Evolutionary conservation across 441 rosid species (phyloP).

Genomic region (Pelargonium cotyledonis): DNA sequence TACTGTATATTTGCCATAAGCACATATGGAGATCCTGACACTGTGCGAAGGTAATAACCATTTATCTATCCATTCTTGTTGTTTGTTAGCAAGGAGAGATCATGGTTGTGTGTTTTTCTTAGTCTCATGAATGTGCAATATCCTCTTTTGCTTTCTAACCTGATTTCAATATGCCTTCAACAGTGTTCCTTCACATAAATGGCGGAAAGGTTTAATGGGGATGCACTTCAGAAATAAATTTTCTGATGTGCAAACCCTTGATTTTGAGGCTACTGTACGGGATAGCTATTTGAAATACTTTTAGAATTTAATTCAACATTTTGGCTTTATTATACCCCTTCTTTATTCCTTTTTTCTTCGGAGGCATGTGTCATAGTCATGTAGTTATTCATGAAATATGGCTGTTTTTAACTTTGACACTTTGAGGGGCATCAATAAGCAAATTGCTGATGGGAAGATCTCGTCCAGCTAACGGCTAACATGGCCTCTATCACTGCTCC

Average conservation of each 20-base stretch:
- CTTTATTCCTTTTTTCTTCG: conserved; percentile 21
- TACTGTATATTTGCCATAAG: conserved; percentile 39
- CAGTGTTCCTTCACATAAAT: conserved; percentile 53
- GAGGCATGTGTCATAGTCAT: conserved; percentile 31
- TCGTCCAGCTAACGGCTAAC: conserved; percentile 77
- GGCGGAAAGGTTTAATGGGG: conserved; percentile 64
- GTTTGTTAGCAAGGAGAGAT: conserved; percentile 27
- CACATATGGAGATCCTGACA: conserved; percentile 95
- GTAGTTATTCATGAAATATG: conserved; percentile 36
- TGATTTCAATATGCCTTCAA: conserved; percentile 60
- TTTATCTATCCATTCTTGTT: conserved; percentile 21
- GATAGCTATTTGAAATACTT: conserved; percentile 30
- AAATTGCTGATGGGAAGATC: conserved; percentile 95
- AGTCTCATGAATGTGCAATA: conserved; percentile 29
- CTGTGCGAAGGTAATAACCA: conserved; percentile 75
- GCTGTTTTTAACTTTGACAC: conserved; percentile 49
- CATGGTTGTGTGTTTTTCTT: conserved; percentile 26
- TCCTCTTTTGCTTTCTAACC: conserved; percentile 50
- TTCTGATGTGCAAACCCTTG: conserved; percentile 35
- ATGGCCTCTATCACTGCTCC: conserved; percentile 81
- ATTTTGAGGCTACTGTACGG: conserved; percentile 27
- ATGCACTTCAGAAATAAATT: conserved; percentile 37
- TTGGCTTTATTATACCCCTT: conserved; percentile 21
- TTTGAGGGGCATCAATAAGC: conserved; percentile 68
- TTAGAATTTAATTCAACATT: conserved; percentile 26